These are phyloP conservation scores for Wallacemonas rigidus DNA, from an alignment of 208 protist genomes.

Conservation along the genomic window DNA sequence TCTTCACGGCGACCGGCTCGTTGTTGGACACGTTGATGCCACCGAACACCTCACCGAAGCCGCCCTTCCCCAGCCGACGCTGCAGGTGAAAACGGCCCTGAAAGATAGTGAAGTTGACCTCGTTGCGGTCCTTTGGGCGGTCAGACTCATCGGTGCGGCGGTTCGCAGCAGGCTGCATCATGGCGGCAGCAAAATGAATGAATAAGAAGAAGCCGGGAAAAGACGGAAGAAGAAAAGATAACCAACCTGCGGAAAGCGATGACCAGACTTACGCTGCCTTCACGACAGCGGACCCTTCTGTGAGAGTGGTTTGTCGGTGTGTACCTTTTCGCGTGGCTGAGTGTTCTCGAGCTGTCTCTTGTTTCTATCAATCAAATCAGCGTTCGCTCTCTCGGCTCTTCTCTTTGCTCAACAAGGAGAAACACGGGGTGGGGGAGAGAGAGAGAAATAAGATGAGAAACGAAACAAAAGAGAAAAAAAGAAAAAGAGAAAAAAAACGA, in stretches of 20 bases:
- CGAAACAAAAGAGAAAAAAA: not conserved
- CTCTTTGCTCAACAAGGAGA: not conserved
- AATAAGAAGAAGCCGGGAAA: constrained; percentile 16
- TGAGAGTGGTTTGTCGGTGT: no score
- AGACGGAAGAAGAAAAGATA: not conserved
- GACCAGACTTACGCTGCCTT: no score
- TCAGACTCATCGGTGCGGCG: not conserved
- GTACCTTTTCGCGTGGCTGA: no score
- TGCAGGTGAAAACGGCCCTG: constrained; percentile 53
- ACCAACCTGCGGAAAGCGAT: no score
- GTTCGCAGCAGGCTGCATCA: not conserved
- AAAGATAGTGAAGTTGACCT: constrained; percentile 31
- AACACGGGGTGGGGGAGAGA: not conserved
- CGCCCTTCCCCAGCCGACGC: constrained; percentile 93
- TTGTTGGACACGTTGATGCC: constrained; percentile 50
- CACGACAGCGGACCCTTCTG: no score
- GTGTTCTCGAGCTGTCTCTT: no score
- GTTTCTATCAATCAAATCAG: no score
- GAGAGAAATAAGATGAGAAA: not conserved
- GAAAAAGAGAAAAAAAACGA: constrained; percentile 6
- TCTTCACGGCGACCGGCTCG: constrained; percentile 47
- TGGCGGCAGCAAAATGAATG: not conserved
- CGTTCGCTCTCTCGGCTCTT: no score
- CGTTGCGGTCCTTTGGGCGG: constrained; percentile 4
- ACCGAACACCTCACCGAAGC: constrained; percentile 98